phyloP scores from a whole-genome alignment of 371 early-diverging fungal species.

The Syncephalis plumigaleata region DNA sequence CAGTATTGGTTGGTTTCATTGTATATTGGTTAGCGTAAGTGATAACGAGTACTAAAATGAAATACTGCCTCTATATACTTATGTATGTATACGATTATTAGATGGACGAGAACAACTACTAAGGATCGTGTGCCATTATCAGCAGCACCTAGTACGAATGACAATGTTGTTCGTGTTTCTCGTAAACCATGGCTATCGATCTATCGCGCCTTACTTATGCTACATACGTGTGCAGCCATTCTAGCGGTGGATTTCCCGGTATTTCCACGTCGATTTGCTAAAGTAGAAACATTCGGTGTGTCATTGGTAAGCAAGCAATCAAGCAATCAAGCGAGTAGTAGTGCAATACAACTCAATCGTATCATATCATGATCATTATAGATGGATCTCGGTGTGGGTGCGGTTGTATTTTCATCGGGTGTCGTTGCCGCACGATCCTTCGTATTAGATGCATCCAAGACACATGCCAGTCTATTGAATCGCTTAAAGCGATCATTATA shows the following conservation, averaged over 20 bases:
- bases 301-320: conserved; percentile 47
- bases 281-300: conserved; percentile 83
- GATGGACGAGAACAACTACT: no score
- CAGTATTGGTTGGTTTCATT: no score
- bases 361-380: no score
- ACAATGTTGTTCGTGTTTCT: not conserved
- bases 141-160: no score
- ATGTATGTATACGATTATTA: no score
- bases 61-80: no score
- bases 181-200: conserved; percentile 22
- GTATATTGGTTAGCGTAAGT: no score
- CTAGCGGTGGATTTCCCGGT: conserved; percentile 92
- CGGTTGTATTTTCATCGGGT: conserved; percentile 68
- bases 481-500: conserved; percentile 12
- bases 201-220: conserved; percentile 62
- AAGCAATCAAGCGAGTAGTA: not conserved
- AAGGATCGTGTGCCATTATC: no score
- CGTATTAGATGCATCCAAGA: conserved; percentile 11
- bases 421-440: conserved; percentile 47
- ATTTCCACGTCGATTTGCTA: conserved; percentile 81
- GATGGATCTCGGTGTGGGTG: conserved; percentile 83
- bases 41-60: no score
- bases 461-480: conserved; percentile 4
- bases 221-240: conserved; percentile 63
- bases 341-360: no score